Percentiles rank a stretch among this genome's conserved stretches.
Evolutionary conservation across 495 filamentous ascomycete genomes (phyloP).

Genomic region (Echria macrotheca): DNA sequence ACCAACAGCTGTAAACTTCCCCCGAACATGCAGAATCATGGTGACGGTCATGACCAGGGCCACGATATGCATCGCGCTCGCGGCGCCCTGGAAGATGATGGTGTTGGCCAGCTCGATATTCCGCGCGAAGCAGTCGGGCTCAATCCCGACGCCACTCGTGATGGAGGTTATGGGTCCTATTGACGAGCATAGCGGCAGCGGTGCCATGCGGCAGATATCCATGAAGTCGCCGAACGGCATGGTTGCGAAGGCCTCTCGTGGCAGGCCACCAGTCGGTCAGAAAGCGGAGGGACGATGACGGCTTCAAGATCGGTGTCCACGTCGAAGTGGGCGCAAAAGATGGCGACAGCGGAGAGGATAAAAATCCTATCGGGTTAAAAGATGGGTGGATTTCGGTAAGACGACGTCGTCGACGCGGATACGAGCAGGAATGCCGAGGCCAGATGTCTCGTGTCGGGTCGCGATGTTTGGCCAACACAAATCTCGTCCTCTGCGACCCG

Average conservation of each 20-base stretch:
- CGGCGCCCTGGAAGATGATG: slow-evolving; percentile 92
- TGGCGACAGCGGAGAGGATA: no score
- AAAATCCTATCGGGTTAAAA: no score
- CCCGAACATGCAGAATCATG: slow-evolving; percentile 94
- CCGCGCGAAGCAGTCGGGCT: slow-evolving; percentile 86
- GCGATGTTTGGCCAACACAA: no score
- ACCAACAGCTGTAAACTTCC: slow-evolving; percentile 99
- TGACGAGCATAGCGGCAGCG: slow-evolving; percentile 81
- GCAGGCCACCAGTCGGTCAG: no score
- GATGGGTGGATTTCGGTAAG: no score
- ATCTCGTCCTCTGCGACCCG: not conserved
- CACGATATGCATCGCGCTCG: slow-evolving; percentile 87
- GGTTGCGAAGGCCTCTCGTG: slow-evolving; percentile 20
- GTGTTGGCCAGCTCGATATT: slow-evolving; percentile 97
- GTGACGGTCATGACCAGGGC: slow-evolving; percentile 88
- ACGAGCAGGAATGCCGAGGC: no score
- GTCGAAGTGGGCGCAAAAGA: no score
- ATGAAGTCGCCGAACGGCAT: slow-evolving; percentile 98
- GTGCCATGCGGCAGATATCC: slow-evolving; percentile 76
- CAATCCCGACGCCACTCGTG: slow-evolving; percentile 67
- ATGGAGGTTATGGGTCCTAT: slow-evolving; percentile 62
- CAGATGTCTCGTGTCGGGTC: no score
- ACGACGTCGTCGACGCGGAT: no score
- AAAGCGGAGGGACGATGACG: no score
- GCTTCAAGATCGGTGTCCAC: no score